A percentile compares a stretch with the other conserved stretches of the same genome.
Evolutionary conservation across 352 stramenopile genomes (phyloP).

Genomic region (Phytophthora crassamura): DNA sequence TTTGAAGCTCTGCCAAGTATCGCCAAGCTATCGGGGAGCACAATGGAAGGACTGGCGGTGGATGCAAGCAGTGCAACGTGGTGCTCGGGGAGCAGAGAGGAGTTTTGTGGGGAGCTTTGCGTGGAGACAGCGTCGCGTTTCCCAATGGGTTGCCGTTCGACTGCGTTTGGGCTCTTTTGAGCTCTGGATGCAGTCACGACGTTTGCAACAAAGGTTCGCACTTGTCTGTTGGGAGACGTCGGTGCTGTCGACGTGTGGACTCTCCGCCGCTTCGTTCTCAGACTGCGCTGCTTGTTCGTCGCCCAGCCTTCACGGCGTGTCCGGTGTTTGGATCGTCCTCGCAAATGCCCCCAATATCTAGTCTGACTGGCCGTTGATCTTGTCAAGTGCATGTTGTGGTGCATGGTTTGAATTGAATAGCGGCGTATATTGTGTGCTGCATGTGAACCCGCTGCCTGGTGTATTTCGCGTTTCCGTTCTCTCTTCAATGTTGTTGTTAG

Average conservation of each 20-base stretch:
- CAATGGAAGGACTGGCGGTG: slow-evolving; percentile 19
- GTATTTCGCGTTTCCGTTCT: too few relatives aligned
- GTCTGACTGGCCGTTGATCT: slow-evolving; percentile 34
- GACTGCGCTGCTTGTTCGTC: slow-evolving; percentile 18
- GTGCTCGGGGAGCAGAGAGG: slow-evolving; percentile 32
- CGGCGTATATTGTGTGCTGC: background rate
- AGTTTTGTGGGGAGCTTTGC: background rate
- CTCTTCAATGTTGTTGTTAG: too few relatives aligned
- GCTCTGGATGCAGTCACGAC: slow-evolving; percentile 47
- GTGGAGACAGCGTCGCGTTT: slow-evolving; percentile 20
- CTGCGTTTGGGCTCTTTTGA: slow-evolving; percentile 28
- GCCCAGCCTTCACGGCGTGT: slow-evolving; percentile 23
- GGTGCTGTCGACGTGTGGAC: slow-evolving; percentile 7
- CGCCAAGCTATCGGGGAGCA: slow-evolving; percentile 25
- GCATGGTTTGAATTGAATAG: background rate
- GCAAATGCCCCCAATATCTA: slow-evolving; percentile 17
- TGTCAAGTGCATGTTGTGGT: background rate
- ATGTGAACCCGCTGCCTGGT: background rate
- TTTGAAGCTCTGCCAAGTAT: slow-evolving; percentile 22
- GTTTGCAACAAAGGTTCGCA: slow-evolving; percentile 72
- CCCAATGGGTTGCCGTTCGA: slow-evolving; percentile 43
- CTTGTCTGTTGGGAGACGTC: slow-evolving; percentile 52
- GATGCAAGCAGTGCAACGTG: slow-evolving; percentile 17
- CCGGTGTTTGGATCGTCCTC: slow-evolving; percentile 28
- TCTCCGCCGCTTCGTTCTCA: slow-evolving; percentile 15